Evolutionary conservation across 2,329 filamentous ascomycete species (phyloP).

Genomic region (Ophiocordyceps sinensis): DNA sequence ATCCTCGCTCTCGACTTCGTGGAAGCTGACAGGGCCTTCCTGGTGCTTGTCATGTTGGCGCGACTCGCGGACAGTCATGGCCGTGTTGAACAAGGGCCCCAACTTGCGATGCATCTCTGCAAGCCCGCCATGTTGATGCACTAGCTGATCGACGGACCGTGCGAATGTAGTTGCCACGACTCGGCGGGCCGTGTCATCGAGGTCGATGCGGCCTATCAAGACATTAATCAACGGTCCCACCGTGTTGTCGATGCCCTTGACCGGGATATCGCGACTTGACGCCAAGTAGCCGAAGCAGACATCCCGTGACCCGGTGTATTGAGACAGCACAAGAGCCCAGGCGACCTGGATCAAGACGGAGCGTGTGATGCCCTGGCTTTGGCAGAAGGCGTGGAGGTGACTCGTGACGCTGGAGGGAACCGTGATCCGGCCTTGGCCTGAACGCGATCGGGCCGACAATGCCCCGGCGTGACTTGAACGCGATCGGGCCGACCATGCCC

Average conservation of each 20-base stretch:
- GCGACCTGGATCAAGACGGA: slow-evolving; percentile 24
- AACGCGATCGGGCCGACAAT: too few relatives aligned
- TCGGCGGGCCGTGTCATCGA: background rate
- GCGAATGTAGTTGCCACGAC: background rate
- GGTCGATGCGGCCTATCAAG: slow-evolving; percentile 25
- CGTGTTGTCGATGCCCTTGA: slow-evolving; percentile 29
- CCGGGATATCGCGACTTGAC: slow-evolving; percentile 33
- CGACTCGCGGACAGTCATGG: background rate
- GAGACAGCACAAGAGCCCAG: slow-evolving; percentile 24
- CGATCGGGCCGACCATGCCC: too few relatives aligned
- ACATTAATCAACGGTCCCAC: slow-evolving; percentile 40
- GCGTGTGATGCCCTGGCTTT: background rate
- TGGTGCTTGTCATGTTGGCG: background rate
- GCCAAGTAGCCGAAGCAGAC: slow-evolving; percentile 37
- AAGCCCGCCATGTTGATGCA: background rate
- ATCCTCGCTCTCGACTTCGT: background rate
- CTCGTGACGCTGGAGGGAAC: background rate
- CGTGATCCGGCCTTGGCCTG: background rate
- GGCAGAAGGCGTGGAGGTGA: background rate
- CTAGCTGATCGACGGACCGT: background rate
- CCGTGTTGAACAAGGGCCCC: background rate
- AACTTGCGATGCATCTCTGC: background rate
- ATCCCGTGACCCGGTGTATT: slow-evolving; percentile 28
- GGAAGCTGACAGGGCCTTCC: background rate
- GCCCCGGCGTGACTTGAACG: too few relatives aligned